Base-by-base conservation (phyloP, 306 rosid species). In the Sophora flavescens region DNA sequence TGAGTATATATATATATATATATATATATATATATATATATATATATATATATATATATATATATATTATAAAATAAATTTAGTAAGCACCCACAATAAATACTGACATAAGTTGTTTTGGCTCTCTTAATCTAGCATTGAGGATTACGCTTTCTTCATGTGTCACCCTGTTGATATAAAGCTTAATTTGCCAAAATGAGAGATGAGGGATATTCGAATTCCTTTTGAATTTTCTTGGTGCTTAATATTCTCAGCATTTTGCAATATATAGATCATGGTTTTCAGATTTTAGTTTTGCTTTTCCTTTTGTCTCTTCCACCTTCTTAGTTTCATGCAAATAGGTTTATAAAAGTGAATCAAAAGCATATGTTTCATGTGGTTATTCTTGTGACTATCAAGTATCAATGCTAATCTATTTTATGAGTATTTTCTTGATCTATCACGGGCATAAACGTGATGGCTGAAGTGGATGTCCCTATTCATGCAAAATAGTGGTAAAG, bases 391-490 rank as follows among this genome's bases (percentile, higher is more conserved):
- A 59, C 39, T 14, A 11, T 48, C 66, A 30, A 64, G 66, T 57
- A 39, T 66, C 18, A 8, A 13, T 41, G 9, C 17, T 70, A 66
- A 60, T 54, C 32, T 66, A 35, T 64, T 74, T 50, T 16, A 52
- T 63, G 63, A 81, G 57, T 64, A 38, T 72, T 82, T 68, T 18
- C 48, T 6, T 84, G 72, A 35, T 61, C 80, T 78, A 74, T 87
- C 11, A 51, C 90, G 92, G 99, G 99, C 56, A 89, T 95, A 80
- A 88, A 92, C 63, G 87, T 95, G 84, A 90, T 95, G 99, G 88
- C 96, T 47, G 99, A 95, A 80, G 85, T 95, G 17, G 99, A 95
- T 81, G 88, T 95, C 69, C 99, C 99, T 47, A 97, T 97, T 78
- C 99, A 95, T 81, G 97, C 92, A 69, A 84, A 88, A 79, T 92